Conservation (phyloP, 257 asterid genomes). For the Ophiorrhiza pumila region DNA sequence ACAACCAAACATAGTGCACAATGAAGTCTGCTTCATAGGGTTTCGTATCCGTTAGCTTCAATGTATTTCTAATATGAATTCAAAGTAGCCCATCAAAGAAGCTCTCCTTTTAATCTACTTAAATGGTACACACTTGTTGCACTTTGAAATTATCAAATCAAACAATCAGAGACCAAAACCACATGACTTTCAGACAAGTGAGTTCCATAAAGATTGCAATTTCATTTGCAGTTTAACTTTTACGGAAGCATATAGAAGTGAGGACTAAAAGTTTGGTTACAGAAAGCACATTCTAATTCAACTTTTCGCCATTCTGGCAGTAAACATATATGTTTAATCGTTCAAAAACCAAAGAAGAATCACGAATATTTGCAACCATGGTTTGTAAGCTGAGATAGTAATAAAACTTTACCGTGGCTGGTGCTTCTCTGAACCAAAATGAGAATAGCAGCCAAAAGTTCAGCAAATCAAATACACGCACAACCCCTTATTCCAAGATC, state of each 20-base stretch:
- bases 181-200: background rate
- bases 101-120: background rate
- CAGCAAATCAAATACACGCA: no score
- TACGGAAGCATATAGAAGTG: background rate
- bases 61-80: background rate
- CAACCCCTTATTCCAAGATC: no score
- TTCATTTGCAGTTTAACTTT: background rate
- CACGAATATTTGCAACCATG: background rate
- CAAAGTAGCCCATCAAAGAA: background rate
- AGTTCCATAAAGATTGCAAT: no score
- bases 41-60: background rate
- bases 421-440: no score
- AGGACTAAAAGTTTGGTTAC: background rate
- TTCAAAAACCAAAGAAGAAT: background rate
- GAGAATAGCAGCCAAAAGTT: no score
- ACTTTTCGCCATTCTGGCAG: background rate
- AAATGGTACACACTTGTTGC: background rate
- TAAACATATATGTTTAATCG: background rate
- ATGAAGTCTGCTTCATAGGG: background rate
- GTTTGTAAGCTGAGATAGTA: background rate
- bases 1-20: background rate
- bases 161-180: background rate
- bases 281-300: background rate
- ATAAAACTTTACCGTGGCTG: conserved; percentile 13
- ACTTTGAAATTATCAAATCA: background rate